Conservation (phyloP, 352 stramenopile species). For the Phytophthora hybrid region DNA sequence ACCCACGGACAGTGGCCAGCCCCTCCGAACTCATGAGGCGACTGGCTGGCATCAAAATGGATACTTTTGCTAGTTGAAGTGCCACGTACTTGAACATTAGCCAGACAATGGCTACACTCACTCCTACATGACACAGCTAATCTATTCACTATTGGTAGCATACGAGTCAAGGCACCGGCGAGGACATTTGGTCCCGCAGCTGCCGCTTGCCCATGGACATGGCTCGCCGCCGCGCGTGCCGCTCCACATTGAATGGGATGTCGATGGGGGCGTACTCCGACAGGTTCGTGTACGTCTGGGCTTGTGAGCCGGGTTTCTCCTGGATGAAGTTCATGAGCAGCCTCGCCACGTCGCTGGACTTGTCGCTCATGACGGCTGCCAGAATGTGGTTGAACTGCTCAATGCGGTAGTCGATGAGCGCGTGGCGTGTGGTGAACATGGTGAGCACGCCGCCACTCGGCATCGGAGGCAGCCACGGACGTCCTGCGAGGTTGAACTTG, state of each 20-base stretch:
- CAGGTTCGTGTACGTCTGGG: slow-evolving; percentile 73
- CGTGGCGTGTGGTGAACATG: slow-evolving; percentile 66
- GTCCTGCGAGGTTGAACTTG: slow-evolving; percentile 57
- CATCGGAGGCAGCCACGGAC: slow-evolving; percentile 63
- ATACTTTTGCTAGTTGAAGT: slow-evolving; percentile 34
- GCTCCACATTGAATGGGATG: slow-evolving; percentile 74
- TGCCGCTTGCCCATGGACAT: slow-evolving; percentile 69
- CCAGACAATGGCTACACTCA: background rate
- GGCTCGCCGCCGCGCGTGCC: slow-evolving; percentile 62
- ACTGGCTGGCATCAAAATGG: slow-evolving; percentile 2
- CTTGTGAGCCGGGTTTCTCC: slow-evolving; percentile 67
- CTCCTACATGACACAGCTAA: slow-evolving; percentile 20
- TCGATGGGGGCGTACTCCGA: slow-evolving; percentile 79
- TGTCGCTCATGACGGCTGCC: slow-evolving; percentile 74
- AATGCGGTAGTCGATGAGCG: slow-evolving; percentile 72
- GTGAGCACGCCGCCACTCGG: slow-evolving; percentile 63
- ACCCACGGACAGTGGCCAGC: too few species aligned
- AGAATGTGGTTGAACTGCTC: slow-evolving; percentile 78
- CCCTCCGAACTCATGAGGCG: background rate
- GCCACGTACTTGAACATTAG: slow-evolving; percentile 1
- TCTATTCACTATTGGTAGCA: slow-evolving; percentile 29
- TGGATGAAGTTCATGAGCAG: slow-evolving; percentile 83
- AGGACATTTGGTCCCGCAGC: slow-evolving; percentile 40
- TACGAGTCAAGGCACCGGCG: slow-evolving; percentile 24
- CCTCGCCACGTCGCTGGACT: slow-evolving; percentile 60